Conservation (phyloP, 164 flowering plant species). For the Vitis rotundifolia region DNA sequence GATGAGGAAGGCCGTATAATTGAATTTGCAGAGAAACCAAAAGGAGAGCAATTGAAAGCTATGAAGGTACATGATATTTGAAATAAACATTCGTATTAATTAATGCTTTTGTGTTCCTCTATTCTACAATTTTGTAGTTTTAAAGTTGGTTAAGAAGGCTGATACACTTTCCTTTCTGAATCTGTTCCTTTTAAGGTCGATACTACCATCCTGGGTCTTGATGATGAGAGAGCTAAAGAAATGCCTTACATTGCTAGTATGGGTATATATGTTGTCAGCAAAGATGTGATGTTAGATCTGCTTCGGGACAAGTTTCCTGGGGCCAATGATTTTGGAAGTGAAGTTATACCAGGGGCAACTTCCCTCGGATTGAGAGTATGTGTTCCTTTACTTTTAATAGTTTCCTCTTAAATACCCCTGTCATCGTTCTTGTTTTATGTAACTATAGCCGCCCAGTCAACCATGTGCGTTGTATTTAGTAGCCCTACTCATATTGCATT, state of each 20-base stretch:
- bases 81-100: not conserved
- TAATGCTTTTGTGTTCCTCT: not conserved
- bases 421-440: too few relatives aligned
- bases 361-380: conserved; percentile 84
- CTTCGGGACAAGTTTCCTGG: conserved; percentile 85
- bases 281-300: conserved; percentile 79
- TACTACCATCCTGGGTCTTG: conserved; percentile 83
- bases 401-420: too few relatives aligned
- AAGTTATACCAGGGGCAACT: conserved; percentile 97
- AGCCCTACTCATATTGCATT: too few relatives aligned
- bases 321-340: conserved; percentile 98
- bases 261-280: conserved; percentile 98
- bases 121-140: not conserved
- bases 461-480: too few relatives aligned
- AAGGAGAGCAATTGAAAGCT: conserved; percentile 84
- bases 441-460: too few relatives aligned
- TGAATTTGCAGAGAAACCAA: conserved; percentile 83
- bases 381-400: not conserved
- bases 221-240: conserved; percentile 89
- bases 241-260: conserved; percentile 96
- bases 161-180: not conserved
- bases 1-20: conserved; percentile 87
- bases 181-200: conserved; percentile 50
- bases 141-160: not conserved
- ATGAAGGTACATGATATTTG: conserved; percentile 53